A percentile compares a stretch with the other conserved stretches of the same genome.
phyloP scores from a whole-genome alignment of 2,329 filamentous ascomycete genomes.

The Colletotrichum sp. region DNA sequence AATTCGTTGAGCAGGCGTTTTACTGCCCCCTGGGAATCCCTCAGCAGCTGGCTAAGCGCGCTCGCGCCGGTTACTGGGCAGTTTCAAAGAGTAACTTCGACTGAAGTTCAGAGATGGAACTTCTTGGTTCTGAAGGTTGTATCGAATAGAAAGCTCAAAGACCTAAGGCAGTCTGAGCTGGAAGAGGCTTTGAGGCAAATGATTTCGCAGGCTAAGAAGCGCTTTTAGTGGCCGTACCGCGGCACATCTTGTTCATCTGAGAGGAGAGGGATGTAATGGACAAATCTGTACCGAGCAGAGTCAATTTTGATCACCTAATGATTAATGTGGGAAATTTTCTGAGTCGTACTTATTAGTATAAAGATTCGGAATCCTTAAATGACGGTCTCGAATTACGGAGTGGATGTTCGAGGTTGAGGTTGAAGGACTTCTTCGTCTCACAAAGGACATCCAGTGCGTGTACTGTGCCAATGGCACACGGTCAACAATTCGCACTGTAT shows the following conservation, averaged over 20 bases:
- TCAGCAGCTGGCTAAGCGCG: not conserved
- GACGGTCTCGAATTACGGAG: not conserved
- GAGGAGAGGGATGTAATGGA: too few species aligned
- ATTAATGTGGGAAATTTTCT: too few species aligned
- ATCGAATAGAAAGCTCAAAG: not conserved
- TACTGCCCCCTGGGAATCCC: not conserved
- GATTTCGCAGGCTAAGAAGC: too few species aligned
- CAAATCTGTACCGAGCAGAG: too few species aligned
- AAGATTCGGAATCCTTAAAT: too few species aligned
- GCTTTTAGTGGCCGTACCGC: too few species aligned
- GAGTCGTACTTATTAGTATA: too few species aligned
- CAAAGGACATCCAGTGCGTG: too few species aligned
- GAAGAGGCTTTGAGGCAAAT: not conserved
- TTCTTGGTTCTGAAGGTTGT: not conserved
- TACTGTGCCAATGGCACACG: not conserved
- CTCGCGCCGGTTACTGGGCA: not conserved
- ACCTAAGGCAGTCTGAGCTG: not conserved
- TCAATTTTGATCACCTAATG: too few species aligned
- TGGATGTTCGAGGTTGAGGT: too few species aligned
- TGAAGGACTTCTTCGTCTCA: too few species aligned
- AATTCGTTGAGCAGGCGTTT: not conserved
- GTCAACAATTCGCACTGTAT: not conserved
- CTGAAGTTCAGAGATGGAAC: not conserved
- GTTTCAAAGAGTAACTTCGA: not conserved
- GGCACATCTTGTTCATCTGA: too few species aligned